phyloP scores from a whole-genome alignment of 345 rosid genomes.

The Cardiospermum halicacabum region DNA sequence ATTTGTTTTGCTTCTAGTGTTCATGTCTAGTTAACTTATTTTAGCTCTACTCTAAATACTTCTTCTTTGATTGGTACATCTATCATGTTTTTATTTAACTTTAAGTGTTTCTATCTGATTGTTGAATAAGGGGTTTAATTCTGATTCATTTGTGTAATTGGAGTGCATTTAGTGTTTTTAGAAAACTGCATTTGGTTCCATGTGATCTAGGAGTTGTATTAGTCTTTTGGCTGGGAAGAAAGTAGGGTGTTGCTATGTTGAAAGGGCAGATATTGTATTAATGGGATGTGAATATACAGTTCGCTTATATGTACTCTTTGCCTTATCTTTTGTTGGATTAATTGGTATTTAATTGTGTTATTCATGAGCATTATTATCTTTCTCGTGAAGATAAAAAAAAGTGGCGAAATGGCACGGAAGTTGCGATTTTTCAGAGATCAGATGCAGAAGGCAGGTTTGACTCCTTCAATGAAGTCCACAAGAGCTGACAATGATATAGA shows the following conservation, averaged over 20 bases:
- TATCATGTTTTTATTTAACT: no score
- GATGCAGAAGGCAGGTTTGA: conserved; percentile 72
- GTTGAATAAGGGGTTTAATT: conserved; percentile 1
- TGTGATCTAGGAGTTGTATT: background rate
- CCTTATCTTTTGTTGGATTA: background rate
- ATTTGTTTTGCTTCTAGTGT: background rate
- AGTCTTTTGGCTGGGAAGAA: background rate
- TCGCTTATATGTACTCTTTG: background rate
- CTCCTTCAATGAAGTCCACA: conserved; percentile 36
- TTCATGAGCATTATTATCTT: conserved; percentile 7
- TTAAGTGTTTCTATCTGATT: background rate
- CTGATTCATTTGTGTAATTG: background rate
- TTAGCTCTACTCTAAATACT: background rate
- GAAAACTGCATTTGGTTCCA: background rate
- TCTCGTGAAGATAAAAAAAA: conserved; percentile 63
- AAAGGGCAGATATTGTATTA: background rate
- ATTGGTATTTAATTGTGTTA: background rate
- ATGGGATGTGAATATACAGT: background rate
- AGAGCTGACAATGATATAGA: conserved; percentile 50
- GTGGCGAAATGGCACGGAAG: conserved; percentile 92
- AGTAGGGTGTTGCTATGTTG: background rate
- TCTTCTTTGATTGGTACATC: background rate
- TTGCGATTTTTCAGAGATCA: conserved; percentile 84
- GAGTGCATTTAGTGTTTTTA: background rate
- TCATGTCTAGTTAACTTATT: background rate